Base-by-base conservation (phyloP, 2,329 filamentous ascomycete species). In the Aulographum hederae region DNA sequence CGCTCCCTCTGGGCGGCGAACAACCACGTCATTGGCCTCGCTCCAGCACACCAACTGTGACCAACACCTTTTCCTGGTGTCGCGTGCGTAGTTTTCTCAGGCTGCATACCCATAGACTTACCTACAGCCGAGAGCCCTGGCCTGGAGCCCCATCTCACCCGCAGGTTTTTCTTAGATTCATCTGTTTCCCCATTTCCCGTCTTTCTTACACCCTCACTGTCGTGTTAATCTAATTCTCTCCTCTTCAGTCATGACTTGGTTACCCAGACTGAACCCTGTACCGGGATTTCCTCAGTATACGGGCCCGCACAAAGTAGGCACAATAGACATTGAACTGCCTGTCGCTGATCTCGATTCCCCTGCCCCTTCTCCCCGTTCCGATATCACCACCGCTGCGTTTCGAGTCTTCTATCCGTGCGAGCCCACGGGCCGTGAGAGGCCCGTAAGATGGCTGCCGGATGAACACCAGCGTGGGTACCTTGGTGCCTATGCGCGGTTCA, bases 321-420 rank as follows among this genome's bases (percentile, higher is more conserved):
- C 76, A 2, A 61, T 81, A 41, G 81, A 91, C 44, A 63, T 86
- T 40, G 82, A 92, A 56, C 69, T 91, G 12, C 78, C 81, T 27
- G 61, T 77, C 6, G 46, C 54, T 11, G 57, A 66, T 23, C 50
- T 69, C 12, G 44, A 54, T 19, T 25, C 21, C 8, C 21, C 21
- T 25, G 21, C 21, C 8, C n/a, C 21, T 25, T 25, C 21, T 25
- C 21, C 21, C 4, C 52, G 54, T 34, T 46, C 46, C 21, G 32
- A 39, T 2, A 71, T 85, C 28, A 60, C 71, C 14, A 92, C 82
- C 1, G 62, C 91, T 17, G 74, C 78, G 34, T 89, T 81, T 50
- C 70, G 82, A 38, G 63, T 91, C 35, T 92, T 80, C 56, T 91
- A 91, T 48, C 82, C 82, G 1, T 73, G 75, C 15, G 46, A 55